These are phyloP conservation scores for Cyberlindnera veronae DNA, from an alignment of 805 yeast species.

Conservation along the genomic window DNA sequence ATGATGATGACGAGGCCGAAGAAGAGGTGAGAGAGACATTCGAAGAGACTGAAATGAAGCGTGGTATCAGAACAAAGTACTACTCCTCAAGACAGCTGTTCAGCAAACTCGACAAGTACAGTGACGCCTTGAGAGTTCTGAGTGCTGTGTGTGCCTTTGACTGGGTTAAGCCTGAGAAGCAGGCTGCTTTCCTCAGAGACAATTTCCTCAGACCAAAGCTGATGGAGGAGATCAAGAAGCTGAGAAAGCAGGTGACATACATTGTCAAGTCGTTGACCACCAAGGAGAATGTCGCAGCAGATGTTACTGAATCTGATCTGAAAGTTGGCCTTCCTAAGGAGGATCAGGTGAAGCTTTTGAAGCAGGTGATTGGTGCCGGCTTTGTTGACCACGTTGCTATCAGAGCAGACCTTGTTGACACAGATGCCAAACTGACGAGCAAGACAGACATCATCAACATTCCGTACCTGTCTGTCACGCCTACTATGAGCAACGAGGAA, in stretches of 20 bases:
- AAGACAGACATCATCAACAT: constrained; percentile 53
- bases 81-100: constrained; percentile 58
- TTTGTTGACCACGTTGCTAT: constrained; percentile 88
- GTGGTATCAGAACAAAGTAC: constrained; percentile 47
- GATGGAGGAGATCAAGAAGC: constrained; percentile 80
- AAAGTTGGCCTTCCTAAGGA: constrained; percentile 65
- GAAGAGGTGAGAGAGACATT: too few species aligned
- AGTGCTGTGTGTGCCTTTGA: constrained; percentile 88
- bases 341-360: constrained; percentile 69
- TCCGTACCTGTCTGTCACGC: constrained; percentile 60
- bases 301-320: constrained; percentile 40
- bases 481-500: constrained; percentile 30
- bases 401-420: constrained; percentile 69
- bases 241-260: constrained; percentile 74
- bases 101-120: constrained; percentile 60
- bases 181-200: constrained; percentile 45
- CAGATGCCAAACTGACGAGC: constrained; percentile 58
- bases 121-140: constrained; percentile 73
- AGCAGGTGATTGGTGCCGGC: constrained; percentile 92
- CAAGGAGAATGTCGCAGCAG: constrained; percentile 54
- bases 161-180: constrained; percentile 53
- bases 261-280: constrained; percentile 67
- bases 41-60: constrained; percentile 33
- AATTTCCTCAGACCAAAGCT: constrained; percentile 74
- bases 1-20: constrained; percentile 31